phyloP scores from a whole-genome alignment of 1,284 basidiomycete species.

The Agaricales sp. region DNA sequence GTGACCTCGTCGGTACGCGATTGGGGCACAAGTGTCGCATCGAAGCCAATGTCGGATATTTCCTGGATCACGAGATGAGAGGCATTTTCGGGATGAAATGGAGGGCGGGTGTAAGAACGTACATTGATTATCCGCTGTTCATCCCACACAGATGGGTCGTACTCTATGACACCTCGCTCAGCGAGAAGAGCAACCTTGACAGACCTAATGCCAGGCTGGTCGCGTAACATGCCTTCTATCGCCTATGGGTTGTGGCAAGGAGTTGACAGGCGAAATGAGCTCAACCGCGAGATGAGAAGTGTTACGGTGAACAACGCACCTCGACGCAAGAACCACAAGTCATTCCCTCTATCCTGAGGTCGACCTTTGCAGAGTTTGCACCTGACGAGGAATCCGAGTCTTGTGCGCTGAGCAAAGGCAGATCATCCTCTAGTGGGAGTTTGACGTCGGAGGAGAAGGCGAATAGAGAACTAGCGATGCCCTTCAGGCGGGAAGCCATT shows the following conservation, averaged over 20 bases:
- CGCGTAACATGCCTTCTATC: constrained; percentile 88
- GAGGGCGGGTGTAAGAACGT: constrained; percentile 16
- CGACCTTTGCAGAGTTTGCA: constrained; percentile 22
- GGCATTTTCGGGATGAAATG: constrained; percentile 9
- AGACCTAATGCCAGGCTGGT: constrained; percentile 77
- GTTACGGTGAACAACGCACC: no score
- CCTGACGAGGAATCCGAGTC: not conserved
- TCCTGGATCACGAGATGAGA: constrained; percentile 49
- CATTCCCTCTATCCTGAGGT: constrained; percentile 83
- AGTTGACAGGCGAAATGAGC: not conserved
- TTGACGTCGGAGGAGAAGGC: constrained; percentile 11
- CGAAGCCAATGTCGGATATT: constrained; percentile 90
- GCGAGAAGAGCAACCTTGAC: constrained; percentile 91
- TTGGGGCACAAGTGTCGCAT: constrained; percentile 66
- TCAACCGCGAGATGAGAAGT: no score
- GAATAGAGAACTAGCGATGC: not conserved
- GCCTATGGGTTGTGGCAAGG: constrained; percentile 36
- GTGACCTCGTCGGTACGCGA: constrained; percentile 55
- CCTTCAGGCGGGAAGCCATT: not conserved
- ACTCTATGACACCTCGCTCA: constrained; percentile 87
- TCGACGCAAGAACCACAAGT: constrained; percentile 88
- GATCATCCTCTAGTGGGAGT: constrained; percentile 18
- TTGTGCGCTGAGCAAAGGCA: constrained; percentile 21
- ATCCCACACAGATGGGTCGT: constrained; percentile 76
- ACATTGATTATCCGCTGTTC: constrained; percentile 72